A percentile compares a stretch with the other conserved stretches of the same genome.
Conservation (phyloP, 2,329 filamentous ascomycete species). For the Ophiostoma sp. region DNA sequence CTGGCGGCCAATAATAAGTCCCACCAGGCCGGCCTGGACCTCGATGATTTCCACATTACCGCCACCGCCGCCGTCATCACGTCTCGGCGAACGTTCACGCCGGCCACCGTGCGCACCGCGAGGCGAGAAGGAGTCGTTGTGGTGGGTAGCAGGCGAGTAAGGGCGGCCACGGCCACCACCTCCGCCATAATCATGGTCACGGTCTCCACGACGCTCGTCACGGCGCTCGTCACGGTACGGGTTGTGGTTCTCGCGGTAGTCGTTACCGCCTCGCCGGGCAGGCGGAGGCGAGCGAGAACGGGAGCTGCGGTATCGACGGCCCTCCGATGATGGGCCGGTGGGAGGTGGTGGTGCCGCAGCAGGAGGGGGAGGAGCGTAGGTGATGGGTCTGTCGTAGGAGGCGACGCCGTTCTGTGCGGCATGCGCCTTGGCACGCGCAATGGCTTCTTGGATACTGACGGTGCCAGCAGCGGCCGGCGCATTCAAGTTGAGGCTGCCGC, state of each 20-base stretch:
- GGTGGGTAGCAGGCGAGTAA: constrained; percentile 36
- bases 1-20: constrained; percentile 85
- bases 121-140: constrained; percentile 57
- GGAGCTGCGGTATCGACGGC: constrained; percentile 62
- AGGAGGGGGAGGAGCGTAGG: constrained; percentile 44
- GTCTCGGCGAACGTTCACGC: constrained; percentile 16
- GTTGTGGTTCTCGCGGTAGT: constrained; percentile 47
- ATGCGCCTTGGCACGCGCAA: constrained; percentile 80
- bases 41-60: constrained; percentile 79
- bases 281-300: constrained; percentile 70
- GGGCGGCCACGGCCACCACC: constrained; percentile 51
- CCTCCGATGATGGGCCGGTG: constrained; percentile 39
- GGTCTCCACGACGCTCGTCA: constrained; percentile 41
- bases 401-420: constrained; percentile 75
- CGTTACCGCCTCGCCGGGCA: constrained; percentile 61
- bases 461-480: constrained; percentile 77
- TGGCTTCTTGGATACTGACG: constrained; percentile 79
- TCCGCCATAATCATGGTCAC: constrained; percentile 47
- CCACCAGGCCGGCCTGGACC: constrained; percentile 83
- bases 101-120: constrained; percentile 49
- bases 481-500: constrained; percentile 76
- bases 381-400: constrained; percentile 59
- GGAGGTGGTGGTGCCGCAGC: background rate
- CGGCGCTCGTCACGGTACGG: background rate
- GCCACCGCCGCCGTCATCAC: constrained; percentile 46